phyloP scores from a whole-genome alignment of 1,284 basidiomycete species.

The Veloporphyrellus conicus region DNA sequence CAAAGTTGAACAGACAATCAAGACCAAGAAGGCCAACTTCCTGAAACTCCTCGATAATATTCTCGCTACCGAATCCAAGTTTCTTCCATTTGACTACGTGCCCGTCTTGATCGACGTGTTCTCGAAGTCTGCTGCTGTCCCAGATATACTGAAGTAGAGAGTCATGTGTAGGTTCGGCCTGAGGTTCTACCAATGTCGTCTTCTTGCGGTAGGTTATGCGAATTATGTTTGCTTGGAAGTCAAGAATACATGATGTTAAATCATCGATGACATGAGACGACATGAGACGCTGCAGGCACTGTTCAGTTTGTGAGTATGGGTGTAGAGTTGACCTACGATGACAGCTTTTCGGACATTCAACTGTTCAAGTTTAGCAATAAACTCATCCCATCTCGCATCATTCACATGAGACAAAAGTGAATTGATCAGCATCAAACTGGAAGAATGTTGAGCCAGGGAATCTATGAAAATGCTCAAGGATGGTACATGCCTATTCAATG shows the following conservation, averaged over 20 bases:
- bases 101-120: constrained; percentile 49
- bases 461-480: background rate
- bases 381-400: constrained; percentile 73
- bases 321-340: constrained; percentile 50
- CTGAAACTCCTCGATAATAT: constrained; percentile 76
- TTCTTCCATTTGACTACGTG: constrained; percentile 68
- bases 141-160: constrained; percentile 70
- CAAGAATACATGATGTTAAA: constrained; percentile 79
- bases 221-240: constrained; percentile 88
- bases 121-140: constrained; percentile 55
- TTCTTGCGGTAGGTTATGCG: constrained; percentile 80
- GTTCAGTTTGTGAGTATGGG: constrained; percentile 10
- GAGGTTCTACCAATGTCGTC: constrained; percentile 70
- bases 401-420: constrained; percentile 76
- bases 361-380: constrained; percentile 72
- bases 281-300: constrained; percentile 68
- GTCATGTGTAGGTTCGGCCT: constrained; percentile 57
- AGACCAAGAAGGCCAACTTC: constrained; percentile 83
- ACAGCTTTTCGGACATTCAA: constrained; percentile 82
- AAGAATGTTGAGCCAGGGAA: constrained; percentile 11
- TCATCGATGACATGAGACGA: constrained; percentile 83
- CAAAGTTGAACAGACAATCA: constrained; percentile 79
- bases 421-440: constrained; percentile 86
- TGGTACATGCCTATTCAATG: constrained; percentile 68
- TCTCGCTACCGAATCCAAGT: constrained; percentile 77